These are phyloP conservation scores for Cytospora mali DNA, from an alignment of 2,329 filamentous ascomycete genomes.

Conservation along the genomic window DNA sequence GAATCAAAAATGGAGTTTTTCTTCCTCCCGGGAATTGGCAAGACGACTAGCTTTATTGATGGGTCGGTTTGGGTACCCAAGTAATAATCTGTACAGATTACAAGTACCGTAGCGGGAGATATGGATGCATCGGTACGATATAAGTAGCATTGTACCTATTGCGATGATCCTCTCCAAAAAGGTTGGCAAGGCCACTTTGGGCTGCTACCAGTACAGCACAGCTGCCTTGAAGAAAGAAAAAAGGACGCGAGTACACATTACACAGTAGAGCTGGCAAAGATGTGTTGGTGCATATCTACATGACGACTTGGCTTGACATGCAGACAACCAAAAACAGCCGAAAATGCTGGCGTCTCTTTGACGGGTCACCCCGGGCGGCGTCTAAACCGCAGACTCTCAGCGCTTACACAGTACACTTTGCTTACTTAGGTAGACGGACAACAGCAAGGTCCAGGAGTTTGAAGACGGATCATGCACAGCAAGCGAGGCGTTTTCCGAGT, in stretches of 20 bases:
- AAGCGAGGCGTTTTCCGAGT: neutral
- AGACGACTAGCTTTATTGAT: neutral
- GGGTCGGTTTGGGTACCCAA: neutral
- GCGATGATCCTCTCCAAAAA: neutral
- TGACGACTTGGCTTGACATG: neutral
- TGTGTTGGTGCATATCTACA: neutral
- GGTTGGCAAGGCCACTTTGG: neutral
- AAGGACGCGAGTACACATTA: too few relatives aligned
- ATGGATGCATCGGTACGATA: neutral
- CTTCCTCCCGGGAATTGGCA: neutral
- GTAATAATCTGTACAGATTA: neutral
- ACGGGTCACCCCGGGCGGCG: neutral
- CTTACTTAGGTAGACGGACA: neutral
- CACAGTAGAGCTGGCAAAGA: neutral
- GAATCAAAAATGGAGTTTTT: neutral
- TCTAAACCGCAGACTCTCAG: neutral
- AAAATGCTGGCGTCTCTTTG: neutral
- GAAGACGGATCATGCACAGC: neutral
- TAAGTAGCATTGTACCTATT: neutral
- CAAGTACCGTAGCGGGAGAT: neutral
- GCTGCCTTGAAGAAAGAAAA: neutral
- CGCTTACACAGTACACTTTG: neutral
- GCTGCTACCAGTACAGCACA: neutral
- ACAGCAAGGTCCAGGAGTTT: neutral
- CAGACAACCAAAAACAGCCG: neutral